Evolutionary conservation across 2,329 filamentous ascomycete species (phyloP), one percentile per base, ranked within the genome.

Genomic region (Calonectria hawksworthii): DNA sequence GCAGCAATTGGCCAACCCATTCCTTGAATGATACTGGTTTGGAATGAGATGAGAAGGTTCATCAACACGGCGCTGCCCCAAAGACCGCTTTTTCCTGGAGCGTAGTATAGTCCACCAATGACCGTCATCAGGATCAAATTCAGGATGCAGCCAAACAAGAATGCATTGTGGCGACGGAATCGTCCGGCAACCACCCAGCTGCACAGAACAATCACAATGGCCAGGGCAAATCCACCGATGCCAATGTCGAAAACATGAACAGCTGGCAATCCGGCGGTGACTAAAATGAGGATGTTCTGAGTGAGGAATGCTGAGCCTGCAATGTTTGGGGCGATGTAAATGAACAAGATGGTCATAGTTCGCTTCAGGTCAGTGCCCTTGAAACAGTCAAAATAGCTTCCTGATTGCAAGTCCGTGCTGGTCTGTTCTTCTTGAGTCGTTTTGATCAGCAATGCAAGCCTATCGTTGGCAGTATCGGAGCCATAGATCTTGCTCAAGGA

Each of bases 351-450:
- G 4, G 70, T 73, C 47, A 73, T 30, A 16, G 70, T 73, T 34
- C 70, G 47, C 65, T 64, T 73, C 54, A 63, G 65, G 18, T 73
- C 70, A 23, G 44, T 50, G 14, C 32, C 50, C 36, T 56, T 68
- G 36, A 73, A 73, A 47, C 70, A 73, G n/a, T 73, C 70, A n/a
- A 73, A 30, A 26, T 73, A 73, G n/a, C 70, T 73, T 50, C 70
- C 65, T 16, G 65, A 73, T 14, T 73, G 54, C 14, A 73, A 13
- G 3, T 32, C 16, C 0, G 70, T 14, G 56, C 36, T 63, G 34
- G n/a, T 30, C 28, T 73, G 70, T n/a, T 73, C 65, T 8, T 73
- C 70, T 14, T 63, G 65, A 14, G 59, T 69, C 16, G 65, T 68
- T 50, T 73, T 73, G 21, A 68, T n/a, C 34, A 68, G n/a, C 5